Conservation (phyloP, 192 early-diverging fungal species). For the Polychytrium aggregatum region DNA sequence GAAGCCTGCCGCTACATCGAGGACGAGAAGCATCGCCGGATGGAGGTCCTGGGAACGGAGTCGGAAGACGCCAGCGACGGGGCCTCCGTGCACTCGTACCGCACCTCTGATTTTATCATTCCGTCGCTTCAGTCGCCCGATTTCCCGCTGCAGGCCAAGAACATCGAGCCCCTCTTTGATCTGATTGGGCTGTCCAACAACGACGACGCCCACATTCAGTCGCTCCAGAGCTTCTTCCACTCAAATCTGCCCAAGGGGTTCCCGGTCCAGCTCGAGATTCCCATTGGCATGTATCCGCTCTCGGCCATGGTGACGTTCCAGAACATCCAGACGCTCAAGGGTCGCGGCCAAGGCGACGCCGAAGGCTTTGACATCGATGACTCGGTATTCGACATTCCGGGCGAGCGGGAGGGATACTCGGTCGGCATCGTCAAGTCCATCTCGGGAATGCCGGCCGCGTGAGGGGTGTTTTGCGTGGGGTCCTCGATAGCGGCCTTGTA, state of each 20-base stretch:
- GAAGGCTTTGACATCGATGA: constrained; percentile 12
- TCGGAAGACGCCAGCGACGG: background rate
- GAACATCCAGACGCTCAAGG: constrained; percentile 20
- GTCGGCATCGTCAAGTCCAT: too few relatives aligned
- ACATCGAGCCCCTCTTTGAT: constrained; percentile 26
- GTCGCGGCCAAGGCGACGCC: background rate
- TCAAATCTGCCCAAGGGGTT: constrained; percentile 30
- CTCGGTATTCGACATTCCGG: constrained; percentile 25
- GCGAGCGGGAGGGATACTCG: constrained; percentile 26
- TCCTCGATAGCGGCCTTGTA: too few relatives aligned
- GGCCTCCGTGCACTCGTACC: background rate
- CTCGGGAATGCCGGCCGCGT: too few relatives aligned
- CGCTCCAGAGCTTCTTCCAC: constrained; percentile 27
- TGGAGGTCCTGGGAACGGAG: too few relatives aligned
- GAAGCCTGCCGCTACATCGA: too few relatives aligned
- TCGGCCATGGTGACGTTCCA: constrained; percentile 22
- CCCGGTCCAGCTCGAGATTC: constrained; percentile 37
- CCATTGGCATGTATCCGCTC: constrained; percentile 30
- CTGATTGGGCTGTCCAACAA: constrained; percentile 24
- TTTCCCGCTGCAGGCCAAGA: constrained; percentile 24
- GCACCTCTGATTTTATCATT: background rate
- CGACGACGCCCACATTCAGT: constrained; percentile 26
- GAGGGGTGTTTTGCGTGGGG: too few relatives aligned
- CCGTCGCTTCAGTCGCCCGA: constrained; percentile 14
- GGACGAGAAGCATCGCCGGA: background rate